Percentiles rank a stretch among this genome's conserved stretches.
These are phyloP conservation scores for Penicillium fuscoglaucum DNA, from an alignment of 2,329 filamentous ascomycete species.

Conservation along the genomic window DNA sequence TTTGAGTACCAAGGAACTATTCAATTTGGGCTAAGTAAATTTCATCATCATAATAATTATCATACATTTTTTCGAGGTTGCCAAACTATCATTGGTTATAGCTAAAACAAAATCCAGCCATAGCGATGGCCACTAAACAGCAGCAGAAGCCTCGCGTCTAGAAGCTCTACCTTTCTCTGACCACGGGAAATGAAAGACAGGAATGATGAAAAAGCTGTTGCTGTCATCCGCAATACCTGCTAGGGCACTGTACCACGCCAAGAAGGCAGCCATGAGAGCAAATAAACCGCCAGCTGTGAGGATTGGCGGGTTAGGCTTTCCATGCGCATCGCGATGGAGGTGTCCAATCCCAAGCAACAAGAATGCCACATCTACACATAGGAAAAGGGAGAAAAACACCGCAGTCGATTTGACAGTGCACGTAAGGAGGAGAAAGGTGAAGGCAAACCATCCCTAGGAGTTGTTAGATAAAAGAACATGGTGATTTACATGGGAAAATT, in stretches of 20 bases:
- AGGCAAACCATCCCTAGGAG: background rate
- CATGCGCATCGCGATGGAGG: background rate
- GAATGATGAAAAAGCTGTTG: background rate
- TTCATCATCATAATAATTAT: background rate
- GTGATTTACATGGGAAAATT: too few species aligned
- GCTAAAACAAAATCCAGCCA: background rate
- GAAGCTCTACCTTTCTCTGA: background rate
- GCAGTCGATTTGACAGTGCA: background rate
- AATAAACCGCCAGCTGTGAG: background rate
- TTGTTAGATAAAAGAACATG: background rate
- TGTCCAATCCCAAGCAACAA: background rate
- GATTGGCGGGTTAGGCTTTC: background rate
- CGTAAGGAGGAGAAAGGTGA: background rate
- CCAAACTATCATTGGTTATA: background rate
- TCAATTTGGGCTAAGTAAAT: background rate
- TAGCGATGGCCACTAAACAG: background rate
- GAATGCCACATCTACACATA: background rate
- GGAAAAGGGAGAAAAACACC: background rate
- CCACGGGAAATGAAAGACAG: background rate
- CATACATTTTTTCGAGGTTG: too few species aligned
- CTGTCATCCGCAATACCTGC: background rate
- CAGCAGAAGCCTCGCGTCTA: background rate
- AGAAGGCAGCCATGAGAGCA: background rate
- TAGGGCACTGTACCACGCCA: background rate
- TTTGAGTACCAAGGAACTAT: background rate